Conservation (phyloP, 2,329 filamentous ascomycete species). For the Trichoderma sp. region DNA sequence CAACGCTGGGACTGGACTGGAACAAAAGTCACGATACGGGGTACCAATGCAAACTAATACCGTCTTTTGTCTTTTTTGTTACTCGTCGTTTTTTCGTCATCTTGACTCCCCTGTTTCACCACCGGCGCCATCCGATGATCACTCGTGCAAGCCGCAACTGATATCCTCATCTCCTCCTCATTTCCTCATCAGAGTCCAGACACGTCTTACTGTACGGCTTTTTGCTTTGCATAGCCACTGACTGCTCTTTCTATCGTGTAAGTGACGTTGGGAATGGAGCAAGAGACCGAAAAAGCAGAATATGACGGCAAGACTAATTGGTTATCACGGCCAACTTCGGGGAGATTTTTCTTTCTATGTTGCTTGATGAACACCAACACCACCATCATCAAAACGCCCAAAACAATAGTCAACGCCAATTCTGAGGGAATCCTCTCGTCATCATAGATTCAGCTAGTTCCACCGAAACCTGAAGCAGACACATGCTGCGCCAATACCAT, state of each 20-base stretch:
- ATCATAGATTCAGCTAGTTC: background rate
- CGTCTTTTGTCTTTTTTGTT: background rate
- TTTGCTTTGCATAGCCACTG: background rate
- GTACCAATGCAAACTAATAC: background rate
- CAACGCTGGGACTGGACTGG: too few species aligned
- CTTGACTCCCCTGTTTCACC: background rate
- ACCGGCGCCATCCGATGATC: slow-evolving; percentile 1
- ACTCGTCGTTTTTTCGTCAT: background rate
- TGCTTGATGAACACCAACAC: background rate
- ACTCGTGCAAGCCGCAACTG: background rate
- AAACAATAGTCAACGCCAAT: background rate
- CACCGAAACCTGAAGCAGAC: background rate
- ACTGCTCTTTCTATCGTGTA: background rate
- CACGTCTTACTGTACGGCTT: background rate
- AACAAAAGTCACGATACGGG: background rate
- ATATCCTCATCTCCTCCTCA: background rate
- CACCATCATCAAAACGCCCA: background rate
- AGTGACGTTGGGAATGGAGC: background rate
- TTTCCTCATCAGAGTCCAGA: background rate
- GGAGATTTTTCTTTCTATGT: background rate
- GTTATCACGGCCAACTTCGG: background rate
- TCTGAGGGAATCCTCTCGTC: background rate
- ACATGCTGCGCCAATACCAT: background rate
- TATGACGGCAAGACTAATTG: background rate
- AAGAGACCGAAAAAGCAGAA: background rate